These are phyloP conservation scores for Hippophae rhamnoides DNA, from an alignment of 306 rosid species.

Conservation along the genomic window DNA sequence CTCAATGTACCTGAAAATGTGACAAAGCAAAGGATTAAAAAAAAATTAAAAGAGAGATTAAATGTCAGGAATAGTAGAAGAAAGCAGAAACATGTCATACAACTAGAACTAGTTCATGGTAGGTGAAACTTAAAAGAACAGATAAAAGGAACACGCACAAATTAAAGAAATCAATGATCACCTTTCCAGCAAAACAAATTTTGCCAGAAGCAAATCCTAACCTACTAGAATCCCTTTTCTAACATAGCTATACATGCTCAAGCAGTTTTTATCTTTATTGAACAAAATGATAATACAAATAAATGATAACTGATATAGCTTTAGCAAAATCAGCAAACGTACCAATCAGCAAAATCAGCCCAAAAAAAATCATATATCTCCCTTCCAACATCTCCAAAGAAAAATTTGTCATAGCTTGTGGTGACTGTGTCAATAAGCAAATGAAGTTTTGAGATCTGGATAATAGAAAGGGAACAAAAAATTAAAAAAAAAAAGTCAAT, in stretches of 20 bases:
- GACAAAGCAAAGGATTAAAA: background rate
- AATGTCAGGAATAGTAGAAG: background rate
- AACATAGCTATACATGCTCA: too few species aligned
- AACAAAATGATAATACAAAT: too few species aligned
- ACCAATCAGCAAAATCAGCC: conserved; percentile 99
- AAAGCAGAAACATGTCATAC: background rate
- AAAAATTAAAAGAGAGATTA: background rate
- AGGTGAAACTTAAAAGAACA: too few species aligned
- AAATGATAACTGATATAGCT: background rate
- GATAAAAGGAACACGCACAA: too few species aligned
- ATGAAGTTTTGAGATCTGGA: conserved; percentile 87
- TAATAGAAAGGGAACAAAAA: background rate
- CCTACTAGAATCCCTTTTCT: too few species aligned
- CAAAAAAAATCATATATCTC: conserved; percentile 87
- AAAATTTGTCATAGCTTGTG: conserved; percentile 77
- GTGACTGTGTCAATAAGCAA: conserved; percentile 62
- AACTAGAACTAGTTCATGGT: background rate
- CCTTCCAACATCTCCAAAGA: conserved; percentile 89
- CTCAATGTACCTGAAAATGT: conserved; percentile 71
- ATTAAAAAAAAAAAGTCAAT: background rate
- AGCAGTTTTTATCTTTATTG: too few species aligned
- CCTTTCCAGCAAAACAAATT: too few species aligned
- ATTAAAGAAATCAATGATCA: too few species aligned
- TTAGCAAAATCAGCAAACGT: conserved; percentile 13
- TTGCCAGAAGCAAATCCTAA: too few species aligned